Base-by-base conservation (phyloP, 1,284 basidiomycete genomes). In the Ceratobasidium sp. region DNA sequence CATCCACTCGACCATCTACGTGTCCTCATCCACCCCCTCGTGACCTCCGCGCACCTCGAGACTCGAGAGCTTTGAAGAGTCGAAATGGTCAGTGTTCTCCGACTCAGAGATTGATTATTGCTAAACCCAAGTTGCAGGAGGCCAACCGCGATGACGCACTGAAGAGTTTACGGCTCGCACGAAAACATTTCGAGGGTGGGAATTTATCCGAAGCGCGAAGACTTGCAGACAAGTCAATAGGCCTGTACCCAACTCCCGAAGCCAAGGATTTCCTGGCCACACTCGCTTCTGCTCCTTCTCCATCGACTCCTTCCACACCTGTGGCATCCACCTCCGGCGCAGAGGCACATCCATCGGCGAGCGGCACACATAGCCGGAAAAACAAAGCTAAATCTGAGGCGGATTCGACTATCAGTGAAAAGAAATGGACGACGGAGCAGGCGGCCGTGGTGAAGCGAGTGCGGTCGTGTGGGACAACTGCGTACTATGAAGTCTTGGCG, bases 401-500 rank as follows among this genome's bases (percentile, higher is more conserved):
- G 64, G 77, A 78, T 58, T 77, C 78, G 71, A 43, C 72, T 12
- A 69, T 75, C 12, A 72, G 81, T 8, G 78, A 93, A 82, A 83
- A 93, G 75, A 90, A 92, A 65, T 98, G 92, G 79, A 97, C 95
- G 0, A 78, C 86, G 40, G 94, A 96, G 73, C 94, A 98, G 79
- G 79, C 85, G 31, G 87, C 88, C 17, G 85, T 97, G 45, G 97
- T 99, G 69, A 93, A 92, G 77, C 84, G 94, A 56, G 90, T 99
- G 69, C 86, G 90, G 75, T 80, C 84, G 35, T 98, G 96, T 81
- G 92, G 92, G 77, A 84, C 89, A 22, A 91, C 92, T 53, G 90
- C 94, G 77, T 99, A 97, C 79, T 99, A 99, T 79, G 91, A 93
- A 78, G 98, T 99, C 72, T 80, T 99, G 73, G 83, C 86, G 1